Evolutionary conservation across 768 basidiomycete genomes (phyloP).

Genomic region (Atractiella rhizophila): DNA sequence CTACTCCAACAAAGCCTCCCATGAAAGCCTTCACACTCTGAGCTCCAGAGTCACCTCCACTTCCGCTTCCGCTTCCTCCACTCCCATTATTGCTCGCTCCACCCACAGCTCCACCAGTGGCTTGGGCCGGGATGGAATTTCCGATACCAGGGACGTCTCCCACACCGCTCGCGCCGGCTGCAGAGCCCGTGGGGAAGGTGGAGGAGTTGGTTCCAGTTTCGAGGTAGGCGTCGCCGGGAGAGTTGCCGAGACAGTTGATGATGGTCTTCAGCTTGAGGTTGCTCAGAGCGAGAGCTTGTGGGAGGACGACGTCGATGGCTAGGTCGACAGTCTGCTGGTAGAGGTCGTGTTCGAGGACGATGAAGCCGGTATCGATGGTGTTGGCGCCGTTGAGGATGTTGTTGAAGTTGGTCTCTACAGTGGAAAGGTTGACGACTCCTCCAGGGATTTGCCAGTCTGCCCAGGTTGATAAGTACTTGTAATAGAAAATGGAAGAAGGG

Average conservation of each 20-base stretch:
- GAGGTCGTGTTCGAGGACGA: constrained; percentile 65
- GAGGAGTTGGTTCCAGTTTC: constrained; percentile 50
- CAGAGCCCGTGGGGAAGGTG: no score
- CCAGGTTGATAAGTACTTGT: constrained; percentile 17
- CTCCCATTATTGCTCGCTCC: no score
- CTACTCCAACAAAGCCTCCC: no score
- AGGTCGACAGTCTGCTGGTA: constrained; percentile 65
- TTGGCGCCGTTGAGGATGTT: constrained; percentile 38
- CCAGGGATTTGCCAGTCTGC: constrained; percentile 57
- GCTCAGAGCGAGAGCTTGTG: constrained; percentile 44
- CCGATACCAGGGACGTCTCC: no score
- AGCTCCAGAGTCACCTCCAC: no score
- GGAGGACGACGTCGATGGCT: constrained; percentile 63
- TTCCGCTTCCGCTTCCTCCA: no score
- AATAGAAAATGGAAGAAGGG: neutral
- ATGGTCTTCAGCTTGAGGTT: constrained; percentile 47
- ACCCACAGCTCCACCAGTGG: no score
- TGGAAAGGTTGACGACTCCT: constrained; percentile 32
- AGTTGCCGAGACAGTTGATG: constrained; percentile 36
- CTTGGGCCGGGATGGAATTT: no score
- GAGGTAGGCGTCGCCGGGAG: constrained; percentile 42
- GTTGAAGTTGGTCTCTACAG: constrained; percentile 38
- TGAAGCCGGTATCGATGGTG: constrained; percentile 45
- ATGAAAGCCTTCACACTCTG: no score
- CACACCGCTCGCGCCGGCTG: no score